A percentile compares a stretch with the other conserved stretches of the same genome.
Conservation (phyloP, 1,139 yeast genomes). For the Zygosaccharomyces sapae region DNA sequence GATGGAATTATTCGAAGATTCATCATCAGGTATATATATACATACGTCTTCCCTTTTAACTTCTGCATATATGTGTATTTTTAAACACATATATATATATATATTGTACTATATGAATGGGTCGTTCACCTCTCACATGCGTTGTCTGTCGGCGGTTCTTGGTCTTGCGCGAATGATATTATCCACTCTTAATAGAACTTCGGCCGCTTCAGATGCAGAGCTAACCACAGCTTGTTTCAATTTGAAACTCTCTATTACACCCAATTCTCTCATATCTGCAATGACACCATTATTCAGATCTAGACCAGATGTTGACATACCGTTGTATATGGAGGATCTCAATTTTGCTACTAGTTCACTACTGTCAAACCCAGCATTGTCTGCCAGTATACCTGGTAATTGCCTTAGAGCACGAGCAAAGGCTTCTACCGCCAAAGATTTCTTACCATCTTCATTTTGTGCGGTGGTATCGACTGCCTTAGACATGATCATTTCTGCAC, state of each 20-base stretch:
- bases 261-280: slow-evolving; percentile 92
- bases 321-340: slow-evolving; percentile 89
- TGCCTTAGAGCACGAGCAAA: slow-evolving; percentile 93
- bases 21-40: not conserved
- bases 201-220: slow-evolving; percentile 96
- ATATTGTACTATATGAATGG: not conserved
- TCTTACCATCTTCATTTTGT: slow-evolving; percentile 89
- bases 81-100: not conserved
- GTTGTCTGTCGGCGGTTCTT: slow-evolving; percentile 81
- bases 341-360: slow-evolving; percentile 87
- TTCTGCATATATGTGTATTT: slow-evolving; percentile 2
- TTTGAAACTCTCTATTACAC: slow-evolving; percentile 88
- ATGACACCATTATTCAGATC: slow-evolving; percentile 79
- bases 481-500: slow-evolving; percentile 97
- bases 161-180: slow-evolving; percentile 96
- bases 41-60: not conserved
- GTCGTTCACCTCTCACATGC: slow-evolving; percentile 22
- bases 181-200: slow-evolving; percentile 89
- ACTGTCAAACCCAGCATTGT: slow-evolving; percentile 95
- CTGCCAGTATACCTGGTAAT: slow-evolving; percentile 91
- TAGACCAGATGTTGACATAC: slow-evolving; percentile 86
- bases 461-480: slow-evolving; percentile 96
- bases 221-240: slow-evolving; percentile 93
- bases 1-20: not conserved
- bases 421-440: slow-evolving; percentile 89